These are phyloP conservation scores for Serendipita indica DNA, from an alignment of 768 basidiomycete species.

Conservation along the genomic window DNA sequence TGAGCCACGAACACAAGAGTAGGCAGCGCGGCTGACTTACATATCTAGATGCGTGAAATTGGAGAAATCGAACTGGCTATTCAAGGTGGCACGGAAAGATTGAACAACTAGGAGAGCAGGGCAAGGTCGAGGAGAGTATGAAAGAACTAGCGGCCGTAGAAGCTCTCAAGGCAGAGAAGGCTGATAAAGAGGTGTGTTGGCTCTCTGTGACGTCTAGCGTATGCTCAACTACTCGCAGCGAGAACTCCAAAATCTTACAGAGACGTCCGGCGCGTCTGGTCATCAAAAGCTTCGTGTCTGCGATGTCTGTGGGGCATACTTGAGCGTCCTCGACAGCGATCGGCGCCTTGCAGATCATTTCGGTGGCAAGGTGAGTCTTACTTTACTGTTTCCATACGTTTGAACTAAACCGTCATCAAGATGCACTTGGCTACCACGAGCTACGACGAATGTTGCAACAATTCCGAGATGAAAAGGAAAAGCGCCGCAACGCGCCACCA, in stretches of 20 bases:
- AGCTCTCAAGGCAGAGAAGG: conserved; percentile 89
- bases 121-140: conserved; percentile 99
- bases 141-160: conserved; percentile 94
- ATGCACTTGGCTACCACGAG: conserved; percentile 99
- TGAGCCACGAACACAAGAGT: conserved; percentile 60
- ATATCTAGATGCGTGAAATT: conserved; percentile 84
- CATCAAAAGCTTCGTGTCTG: conserved; percentile 99
- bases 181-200: conserved; percentile 76
- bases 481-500: conserved; percentile 48
- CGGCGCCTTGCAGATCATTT: conserved; percentile 98
- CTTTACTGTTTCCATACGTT: background rate
- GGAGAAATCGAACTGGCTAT: conserved; percentile 98
- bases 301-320: conserved; percentile 99
- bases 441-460: conserved; percentile 83
- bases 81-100: conserved; percentile 97
- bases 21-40: conserved; percentile 54
- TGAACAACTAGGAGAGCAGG: conserved; percentile 88
- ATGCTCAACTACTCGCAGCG: conserved; percentile 34
- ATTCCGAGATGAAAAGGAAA: conserved; percentile 83
- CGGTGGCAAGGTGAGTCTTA: conserved; percentile 86
- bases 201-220: conserved; percentile 22
- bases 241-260: conserved; percentile 89
- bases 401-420: too few relatives aligned
- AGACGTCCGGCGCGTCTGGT: conserved; percentile 97
- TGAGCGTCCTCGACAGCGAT: conserved; percentile 95